Conservation (phyloP, 2,329 filamentous ascomycete genomes). For the Xylariaceae sp. region DNA sequence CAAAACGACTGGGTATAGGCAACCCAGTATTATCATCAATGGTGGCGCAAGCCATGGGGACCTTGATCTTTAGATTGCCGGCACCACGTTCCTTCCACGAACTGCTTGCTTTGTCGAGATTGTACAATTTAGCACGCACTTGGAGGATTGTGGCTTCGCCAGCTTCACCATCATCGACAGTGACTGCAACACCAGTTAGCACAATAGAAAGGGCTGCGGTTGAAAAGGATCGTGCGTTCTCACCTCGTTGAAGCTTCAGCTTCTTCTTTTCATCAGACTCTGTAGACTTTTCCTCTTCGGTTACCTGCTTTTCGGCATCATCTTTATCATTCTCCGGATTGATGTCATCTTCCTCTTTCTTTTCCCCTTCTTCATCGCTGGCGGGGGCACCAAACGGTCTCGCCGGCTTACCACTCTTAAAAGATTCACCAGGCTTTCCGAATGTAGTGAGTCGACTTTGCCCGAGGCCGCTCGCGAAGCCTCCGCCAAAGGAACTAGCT, state of each 20-base stretch:
- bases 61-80: conserved; percentile 80
- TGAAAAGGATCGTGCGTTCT: conserved; percentile 28
- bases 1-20: conserved; percentile 49
- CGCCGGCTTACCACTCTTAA: conserved; percentile 54
- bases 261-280: conserved; percentile 56
- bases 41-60: conserved; percentile 52
- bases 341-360: conserved; percentile 37
- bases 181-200: conserved; percentile 40
- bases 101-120: conserved; percentile 61
- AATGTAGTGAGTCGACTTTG: conserved; percentile 59
- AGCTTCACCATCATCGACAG: conserved; percentile 80
- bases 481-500: conserved; percentile 42
- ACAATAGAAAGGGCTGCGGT: conserved; percentile 20
- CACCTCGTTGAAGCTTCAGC: conserved; percentile 63
- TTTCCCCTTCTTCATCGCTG: conserved; percentile 45
- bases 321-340: conserved; percentile 37
- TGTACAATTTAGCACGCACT: conserved; percentile 78
- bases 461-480: conserved; percentile 36
- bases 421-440: conserved; percentile 53
- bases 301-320: conserved; percentile 41
- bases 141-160: conserved; percentile 70
- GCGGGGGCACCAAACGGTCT: conserved; percentile 75
- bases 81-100: conserved; percentile 88
- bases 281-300: conserved; percentile 8
- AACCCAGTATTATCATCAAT: conserved; percentile 46